A percentile compares a stretch with the other conserved stretches of the same genome.
Conservation (phyloP, 2,329 filamentous ascomycete genomes). For the Tolypocladium capitatum region DNA sequence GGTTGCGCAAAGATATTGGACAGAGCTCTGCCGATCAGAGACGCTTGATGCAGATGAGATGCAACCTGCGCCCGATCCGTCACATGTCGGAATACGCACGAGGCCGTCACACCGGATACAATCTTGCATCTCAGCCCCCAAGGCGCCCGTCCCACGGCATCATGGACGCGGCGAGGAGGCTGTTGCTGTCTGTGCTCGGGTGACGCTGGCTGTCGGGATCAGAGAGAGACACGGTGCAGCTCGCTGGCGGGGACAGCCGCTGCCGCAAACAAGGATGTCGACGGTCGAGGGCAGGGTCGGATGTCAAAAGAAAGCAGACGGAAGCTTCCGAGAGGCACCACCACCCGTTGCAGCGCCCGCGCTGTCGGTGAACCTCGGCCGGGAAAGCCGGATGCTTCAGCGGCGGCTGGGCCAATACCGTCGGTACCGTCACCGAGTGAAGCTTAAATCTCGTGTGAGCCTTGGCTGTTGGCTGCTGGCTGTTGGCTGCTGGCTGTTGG, state of each 20-base stretch:
- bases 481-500: too few relatives aligned
- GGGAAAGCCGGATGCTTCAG: neutral
- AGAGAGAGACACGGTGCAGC: neutral
- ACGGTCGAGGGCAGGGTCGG: neutral
- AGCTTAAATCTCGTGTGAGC: neutral
- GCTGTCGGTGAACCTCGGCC: neutral
- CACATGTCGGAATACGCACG: neutral
- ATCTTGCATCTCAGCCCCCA: neutral
- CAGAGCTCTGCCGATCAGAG: neutral
- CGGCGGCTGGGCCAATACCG: too few relatives aligned
- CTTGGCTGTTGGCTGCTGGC: too few relatives aligned
- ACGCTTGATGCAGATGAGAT: neutral
- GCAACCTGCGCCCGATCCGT: neutral
- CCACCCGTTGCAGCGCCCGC: neutral
- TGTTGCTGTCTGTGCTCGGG: neutral
- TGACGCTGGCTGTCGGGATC: neutral
- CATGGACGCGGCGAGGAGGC: neutral
- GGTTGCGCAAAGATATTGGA: neutral
- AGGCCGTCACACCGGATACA: neutral
- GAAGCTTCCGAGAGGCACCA: neutral
- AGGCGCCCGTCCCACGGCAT: neutral
- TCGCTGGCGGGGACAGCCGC: neutral
- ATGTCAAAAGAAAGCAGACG: neutral
- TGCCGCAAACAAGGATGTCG: neutral
- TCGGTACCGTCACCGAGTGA: neutral